phyloP scores from a whole-genome alignment of 2,329 filamentous ascomycete genomes.

The Penicillium thymicola region DNA sequence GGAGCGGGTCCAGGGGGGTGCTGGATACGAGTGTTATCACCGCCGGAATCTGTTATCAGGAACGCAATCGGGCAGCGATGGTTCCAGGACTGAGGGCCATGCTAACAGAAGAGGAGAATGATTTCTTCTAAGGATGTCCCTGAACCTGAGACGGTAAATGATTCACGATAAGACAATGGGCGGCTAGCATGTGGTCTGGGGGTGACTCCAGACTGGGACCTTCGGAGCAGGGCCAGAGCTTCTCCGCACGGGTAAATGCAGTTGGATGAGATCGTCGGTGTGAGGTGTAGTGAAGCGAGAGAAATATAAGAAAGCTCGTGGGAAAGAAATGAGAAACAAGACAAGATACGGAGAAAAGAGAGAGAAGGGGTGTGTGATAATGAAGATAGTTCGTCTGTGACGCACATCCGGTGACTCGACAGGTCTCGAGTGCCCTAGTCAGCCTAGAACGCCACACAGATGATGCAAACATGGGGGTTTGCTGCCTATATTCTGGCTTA shows the following conservation, averaged over 20 bases:
- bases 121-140: background rate
- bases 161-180: conserved; percentile 15
- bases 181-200: background rate
- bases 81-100: conserved; percentile 37
- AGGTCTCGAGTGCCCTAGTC: conserved; percentile 13
- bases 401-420: conserved; percentile 45
- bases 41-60: conserved; percentile 31
- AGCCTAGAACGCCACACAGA: conserved; percentile 5
- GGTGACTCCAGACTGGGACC: conserved; percentile 23
- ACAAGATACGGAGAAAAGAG: conserved; percentile 10
- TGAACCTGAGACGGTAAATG: conserved; percentile 11
- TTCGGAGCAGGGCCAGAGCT: conserved; percentile 34
- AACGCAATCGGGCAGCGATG: conserved; percentile 32
- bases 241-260: conserved; percentile 37
- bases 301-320: background rate
- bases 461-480: background rate
- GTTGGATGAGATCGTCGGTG: background rate
- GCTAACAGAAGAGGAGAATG: conserved; percentile 30
- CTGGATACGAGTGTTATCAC: conserved; percentile 17
- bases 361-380: conserved; percentile 16
- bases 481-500: background rate
- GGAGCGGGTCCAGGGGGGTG: conserved; percentile 3
- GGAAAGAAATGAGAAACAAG: background rate
- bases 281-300: conserved; percentile 22
- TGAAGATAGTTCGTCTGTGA: conserved; percentile 34